A percentile compares a stretch with the other conserved stretches of the same genome.
Conservation (phyloP, 768 basidiomycete genomes). For the Pulveroboletus sp. region DNA sequence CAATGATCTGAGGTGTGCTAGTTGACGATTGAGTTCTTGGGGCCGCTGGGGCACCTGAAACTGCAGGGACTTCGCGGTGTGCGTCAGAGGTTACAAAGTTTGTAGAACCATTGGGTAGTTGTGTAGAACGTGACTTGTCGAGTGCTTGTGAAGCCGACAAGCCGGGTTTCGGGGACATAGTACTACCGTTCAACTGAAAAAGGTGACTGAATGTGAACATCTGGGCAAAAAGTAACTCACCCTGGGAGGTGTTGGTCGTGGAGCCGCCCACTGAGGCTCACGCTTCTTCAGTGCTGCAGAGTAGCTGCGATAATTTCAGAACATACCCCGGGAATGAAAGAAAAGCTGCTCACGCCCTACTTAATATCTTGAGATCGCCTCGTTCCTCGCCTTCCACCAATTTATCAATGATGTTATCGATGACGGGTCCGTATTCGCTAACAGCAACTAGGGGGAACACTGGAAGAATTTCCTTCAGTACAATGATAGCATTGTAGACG, state of each 20-base stretch:
- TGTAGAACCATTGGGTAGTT: slow-evolving; percentile 39
- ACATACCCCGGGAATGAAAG: not conserved
- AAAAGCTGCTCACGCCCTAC: slow-evolving; percentile 53
- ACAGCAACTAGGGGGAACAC: slow-evolving; percentile 77
- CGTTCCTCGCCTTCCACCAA: slow-evolving; percentile 74
- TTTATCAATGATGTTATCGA: slow-evolving; percentile 59
- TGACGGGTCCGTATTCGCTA: slow-evolving; percentile 46
- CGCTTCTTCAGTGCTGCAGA: slow-evolving; percentile 72
- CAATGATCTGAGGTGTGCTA: slow-evolving; percentile 19
- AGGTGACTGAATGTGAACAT: not conserved
- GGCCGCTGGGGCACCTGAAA: slow-evolving; percentile 35
- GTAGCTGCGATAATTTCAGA: slow-evolving; percentile 43
- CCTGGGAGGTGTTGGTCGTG: slow-evolving; percentile 29
- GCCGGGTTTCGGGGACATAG: slow-evolving; percentile 26
- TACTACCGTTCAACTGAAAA: slow-evolving; percentile 24
- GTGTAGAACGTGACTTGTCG: slow-evolving; percentile 28
- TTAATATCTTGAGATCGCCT: slow-evolving; percentile 78
- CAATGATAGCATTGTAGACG: slow-evolving; percentile 93
- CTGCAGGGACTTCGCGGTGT: slow-evolving; percentile 31
- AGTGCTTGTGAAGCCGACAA: slow-evolving; percentile 29
- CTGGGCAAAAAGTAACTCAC: slow-evolving; percentile 18
- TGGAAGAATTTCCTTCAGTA: slow-evolving; percentile 85
- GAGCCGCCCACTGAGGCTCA: slow-evolving; percentile 50
- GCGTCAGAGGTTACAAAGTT: slow-evolving; percentile 29
- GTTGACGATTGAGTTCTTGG: slow-evolving; percentile 52